Percentiles rank a stretch among this genome's conserved stretches.
Conservation (phyloP, 192 early-diverging fungal species). For the Nowakowskiella sp. region DNA sequence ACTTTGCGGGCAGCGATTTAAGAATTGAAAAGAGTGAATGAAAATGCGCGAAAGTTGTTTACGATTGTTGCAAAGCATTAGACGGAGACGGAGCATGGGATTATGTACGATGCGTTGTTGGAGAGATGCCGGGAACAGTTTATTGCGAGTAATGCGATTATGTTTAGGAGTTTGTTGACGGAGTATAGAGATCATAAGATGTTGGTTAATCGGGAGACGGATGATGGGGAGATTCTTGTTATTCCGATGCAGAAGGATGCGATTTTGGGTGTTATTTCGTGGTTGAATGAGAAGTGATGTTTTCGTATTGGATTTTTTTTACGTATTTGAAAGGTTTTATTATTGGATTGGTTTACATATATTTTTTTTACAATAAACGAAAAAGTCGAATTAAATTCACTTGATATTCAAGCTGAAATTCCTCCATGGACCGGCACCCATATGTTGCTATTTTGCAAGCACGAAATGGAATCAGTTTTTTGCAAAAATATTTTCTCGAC, state of each 20-base stretch:
- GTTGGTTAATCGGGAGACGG: conserved; percentile 49
- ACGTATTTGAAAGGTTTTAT: too few relatives aligned
- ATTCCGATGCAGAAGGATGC: conserved; percentile 62
- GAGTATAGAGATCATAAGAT: conserved; percentile 92
- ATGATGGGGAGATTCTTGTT: conserved; percentile 62
- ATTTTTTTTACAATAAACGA: too few relatives aligned
- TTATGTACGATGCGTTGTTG: conserved; percentile 64
- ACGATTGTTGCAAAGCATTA: conserved; percentile 77
- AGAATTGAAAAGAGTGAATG: conserved; percentile 74
- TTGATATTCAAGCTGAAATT: neutral
- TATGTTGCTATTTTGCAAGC: neutral
- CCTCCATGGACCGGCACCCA: neutral
- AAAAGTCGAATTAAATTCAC: neutral
- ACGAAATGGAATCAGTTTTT: too few relatives aligned
- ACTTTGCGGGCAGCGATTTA: conserved; percentile 39
- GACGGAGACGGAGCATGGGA: conserved; percentile 45
- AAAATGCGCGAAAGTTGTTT: conserved; percentile 81
- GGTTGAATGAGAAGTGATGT: too few relatives aligned
- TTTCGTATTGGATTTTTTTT: too few relatives aligned
- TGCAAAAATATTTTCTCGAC: too few relatives aligned
- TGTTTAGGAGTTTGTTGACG: conserved; percentile 81
- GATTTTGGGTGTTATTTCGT: too few relatives aligned
- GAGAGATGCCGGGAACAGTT: conserved; percentile 72
- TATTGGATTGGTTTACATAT: too few relatives aligned
- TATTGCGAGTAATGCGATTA: conserved; percentile 70